Evolutionary conservation across 257 asterid species (phyloP), one percentile per base, ranked within the genome.

Genomic region (Fraxinus cuspidata): DNA sequence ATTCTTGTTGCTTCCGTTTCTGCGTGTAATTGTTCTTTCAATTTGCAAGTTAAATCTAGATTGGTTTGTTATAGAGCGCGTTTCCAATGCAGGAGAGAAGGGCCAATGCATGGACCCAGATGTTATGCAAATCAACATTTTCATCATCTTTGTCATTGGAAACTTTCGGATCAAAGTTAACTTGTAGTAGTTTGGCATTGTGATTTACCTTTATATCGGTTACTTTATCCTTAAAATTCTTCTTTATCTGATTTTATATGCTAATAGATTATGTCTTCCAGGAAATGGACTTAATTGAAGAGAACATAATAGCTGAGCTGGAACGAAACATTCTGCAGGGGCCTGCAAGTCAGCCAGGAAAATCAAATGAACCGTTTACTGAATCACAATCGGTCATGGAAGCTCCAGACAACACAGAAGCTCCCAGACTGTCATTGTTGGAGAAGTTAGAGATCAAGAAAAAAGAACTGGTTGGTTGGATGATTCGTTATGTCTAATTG

Each of bases 361-460:
- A 87, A 76, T 74, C 87, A 49, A 81, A 75, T 60, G 84, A 83
- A 74, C 27, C 49, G 83, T 69, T 84, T 40, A 37, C 21, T 35
- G 89, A 87, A 75, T 83, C 84, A 13, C 73, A 80, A 81, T 71
- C 81, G 64, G 73, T 38, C 40, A 75, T 49, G 15, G 88, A 80
- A 74, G 85, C 81, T 29, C 89, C 74, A 51, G 89, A 85, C 77
- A 89, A 84, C 72, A 78, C 78, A 74, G 87, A 89, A 83, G 90
- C 84, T 84, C 79, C 86, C 35, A 86, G 84, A 79, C 74, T 70
- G 71, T 89, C 78, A 3, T 74, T 92, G 71, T 38, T 86, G 81
- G 88, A 78, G 80, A 87, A 91, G 87, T 82, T 87, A 82, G 96
- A 95, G 86, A 81, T 78, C 85, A 89, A 88, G 91, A 93, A 83